Percentiles rank a stretch among this genome's conserved stretches.
Evolutionary conservation across 2,329 filamentous ascomycete species (phyloP).

Genomic region (Trichoderma afroharzianum): DNA sequence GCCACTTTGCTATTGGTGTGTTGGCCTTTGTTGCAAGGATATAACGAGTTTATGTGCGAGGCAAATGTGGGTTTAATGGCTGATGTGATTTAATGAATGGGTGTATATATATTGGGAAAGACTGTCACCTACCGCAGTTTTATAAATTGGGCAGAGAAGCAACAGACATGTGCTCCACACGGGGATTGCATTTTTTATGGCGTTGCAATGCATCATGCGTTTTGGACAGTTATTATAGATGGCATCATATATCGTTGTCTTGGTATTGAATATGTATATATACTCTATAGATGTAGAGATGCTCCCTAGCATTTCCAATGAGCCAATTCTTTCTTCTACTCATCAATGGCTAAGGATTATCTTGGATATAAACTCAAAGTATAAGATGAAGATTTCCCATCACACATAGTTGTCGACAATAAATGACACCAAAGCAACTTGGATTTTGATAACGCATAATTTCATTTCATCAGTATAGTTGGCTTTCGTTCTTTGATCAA

Average conservation of each 20-base stretch:
- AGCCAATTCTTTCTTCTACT: neutral
- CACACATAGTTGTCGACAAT: neutral
- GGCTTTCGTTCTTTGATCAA: neutral
- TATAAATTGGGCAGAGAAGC: neutral
- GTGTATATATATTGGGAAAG: constrained; percentile 2
- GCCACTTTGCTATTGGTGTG: constrained; percentile 27
- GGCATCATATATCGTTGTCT: neutral
- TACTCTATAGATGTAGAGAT: neutral
- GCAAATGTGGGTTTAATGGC: neutral
- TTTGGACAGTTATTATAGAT: constrained; percentile 7
- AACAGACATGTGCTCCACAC: constrained; percentile 4
- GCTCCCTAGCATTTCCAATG: neutral
- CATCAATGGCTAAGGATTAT: neutral
- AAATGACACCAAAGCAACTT: neutral
- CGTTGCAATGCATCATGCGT: neutral
- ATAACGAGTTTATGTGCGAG: neutral
- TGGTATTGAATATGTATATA: neutral
- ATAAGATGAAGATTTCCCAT: neutral
- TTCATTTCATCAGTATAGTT: neutral
- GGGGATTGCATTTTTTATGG: constrained; percentile 5
- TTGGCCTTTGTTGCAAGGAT: constrained; percentile 22
- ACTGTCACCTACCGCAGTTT: neutral
- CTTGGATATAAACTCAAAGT: neutral
- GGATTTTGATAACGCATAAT: neutral
- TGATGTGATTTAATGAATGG: neutral